These are phyloP conservation scores for Eucalyptus sp. DNA, from an alignment of 345 rosid species.

Conservation along the genomic window DNA sequence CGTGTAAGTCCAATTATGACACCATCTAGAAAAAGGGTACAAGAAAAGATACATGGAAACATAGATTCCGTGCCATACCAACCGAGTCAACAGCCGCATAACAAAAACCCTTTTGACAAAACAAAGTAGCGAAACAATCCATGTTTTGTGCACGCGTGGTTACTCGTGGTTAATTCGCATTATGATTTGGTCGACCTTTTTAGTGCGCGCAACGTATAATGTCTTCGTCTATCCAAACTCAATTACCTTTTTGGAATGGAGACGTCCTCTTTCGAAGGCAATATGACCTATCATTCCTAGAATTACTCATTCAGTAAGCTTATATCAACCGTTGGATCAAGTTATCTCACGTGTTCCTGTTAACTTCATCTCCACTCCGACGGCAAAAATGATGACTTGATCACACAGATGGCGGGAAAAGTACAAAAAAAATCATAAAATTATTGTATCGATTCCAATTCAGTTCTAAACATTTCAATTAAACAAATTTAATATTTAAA, in stretches of 20 bases:
- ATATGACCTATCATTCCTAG: background rate
- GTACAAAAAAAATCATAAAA: no score
- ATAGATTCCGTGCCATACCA: background rate
- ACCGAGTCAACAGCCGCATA: background rate
- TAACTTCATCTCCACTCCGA: no score
- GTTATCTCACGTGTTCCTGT: background rate
- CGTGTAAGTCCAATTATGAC: background rate
- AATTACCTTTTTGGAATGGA: background rate
- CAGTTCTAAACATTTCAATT: rapidly evolving
- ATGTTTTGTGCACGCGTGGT: background rate
- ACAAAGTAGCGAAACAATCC: background rate
- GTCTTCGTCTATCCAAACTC: background rate
- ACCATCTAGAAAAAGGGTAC: background rate
- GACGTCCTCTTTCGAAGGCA: background rate
- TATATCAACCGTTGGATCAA: background rate
- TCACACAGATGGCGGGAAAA: background rate
- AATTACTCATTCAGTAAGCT: background rate
- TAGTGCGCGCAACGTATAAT: background rate
- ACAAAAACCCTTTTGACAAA: background rate
- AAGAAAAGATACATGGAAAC: background rate
- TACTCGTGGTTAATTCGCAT: background rate
- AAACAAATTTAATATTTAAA: no score
- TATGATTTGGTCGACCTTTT: background rate
- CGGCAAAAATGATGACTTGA: background rate
- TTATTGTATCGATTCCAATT: rapidly evolving